These are phyloP conservation scores for Cyberlindnera misumaiensis DNA, from an alignment of 805 yeast species.

Conservation along the genomic window DNA sequence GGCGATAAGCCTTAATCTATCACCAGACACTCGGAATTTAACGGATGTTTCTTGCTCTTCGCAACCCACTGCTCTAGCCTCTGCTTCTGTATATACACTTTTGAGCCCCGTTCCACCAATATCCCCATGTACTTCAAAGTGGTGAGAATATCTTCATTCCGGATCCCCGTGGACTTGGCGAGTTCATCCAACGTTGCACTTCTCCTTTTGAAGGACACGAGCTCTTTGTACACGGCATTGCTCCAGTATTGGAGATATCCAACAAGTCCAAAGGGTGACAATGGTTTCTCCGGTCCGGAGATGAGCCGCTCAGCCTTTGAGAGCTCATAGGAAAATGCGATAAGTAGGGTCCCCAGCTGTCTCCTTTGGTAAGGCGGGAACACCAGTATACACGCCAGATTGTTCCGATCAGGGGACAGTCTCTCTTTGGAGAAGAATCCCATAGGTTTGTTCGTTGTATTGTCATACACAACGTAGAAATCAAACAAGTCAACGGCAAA, in stretches of 20 bases:
- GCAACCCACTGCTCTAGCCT: constrained; percentile 12
- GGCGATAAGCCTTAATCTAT: constrained; percentile 1
- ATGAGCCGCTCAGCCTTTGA: constrained; percentile 55
- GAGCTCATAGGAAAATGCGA: constrained; percentile 75
- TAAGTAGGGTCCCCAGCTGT: constrained; percentile 70
- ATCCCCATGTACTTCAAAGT: constrained; percentile 53
- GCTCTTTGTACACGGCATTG: constrained; percentile 36
- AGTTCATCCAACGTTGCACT: constrained; percentile 38
- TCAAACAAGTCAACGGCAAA: constrained; percentile 75
- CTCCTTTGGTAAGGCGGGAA: constrained; percentile 88
- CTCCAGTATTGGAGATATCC: constrained; percentile 79
- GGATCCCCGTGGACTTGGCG: constrained; percentile 52
- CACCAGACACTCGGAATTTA: constrained; percentile 9
- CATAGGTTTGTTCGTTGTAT: constrained; percentile 48
- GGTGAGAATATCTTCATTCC: constrained; percentile 53
- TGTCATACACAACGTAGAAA: constrained; percentile 66
- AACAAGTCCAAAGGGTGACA: constrained; percentile 72
- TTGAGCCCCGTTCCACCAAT: constrained; percentile 25
- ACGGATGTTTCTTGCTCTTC: constrained; percentile 9
- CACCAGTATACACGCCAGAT: constrained; percentile 83
- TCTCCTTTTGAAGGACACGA: constrained; percentile 32
- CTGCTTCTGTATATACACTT: constrained; percentile 10
- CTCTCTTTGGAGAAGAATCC: constrained; percentile 91
- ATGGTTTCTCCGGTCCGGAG: constrained; percentile 91
- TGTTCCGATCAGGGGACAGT: constrained; percentile 68